phyloP scores from a whole-genome alignment of 2,329 filamentous ascomycete genomes.

The Hypomyces perniciosus region DNA sequence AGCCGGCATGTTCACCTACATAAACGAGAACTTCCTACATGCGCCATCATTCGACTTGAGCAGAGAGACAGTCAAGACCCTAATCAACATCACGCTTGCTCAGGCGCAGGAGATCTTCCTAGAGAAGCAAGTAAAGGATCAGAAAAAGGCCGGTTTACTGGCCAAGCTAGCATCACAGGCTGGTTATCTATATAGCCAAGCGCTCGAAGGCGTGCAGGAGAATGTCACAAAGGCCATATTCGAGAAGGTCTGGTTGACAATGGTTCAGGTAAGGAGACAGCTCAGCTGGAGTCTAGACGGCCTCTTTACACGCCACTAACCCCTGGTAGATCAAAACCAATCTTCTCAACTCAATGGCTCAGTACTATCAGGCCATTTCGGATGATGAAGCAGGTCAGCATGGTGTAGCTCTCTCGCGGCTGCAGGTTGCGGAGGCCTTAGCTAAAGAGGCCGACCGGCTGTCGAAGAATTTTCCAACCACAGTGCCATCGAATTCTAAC shows the following conservation, averaged over 20 bases:
- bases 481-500: constrained; percentile 75
- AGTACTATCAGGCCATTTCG: constrained; percentile 88
- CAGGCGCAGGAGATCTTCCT: constrained; percentile 97
- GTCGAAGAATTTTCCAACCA: constrained; percentile 73
- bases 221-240: constrained; percentile 89
- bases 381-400: constrained; percentile 87
- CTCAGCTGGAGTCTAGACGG: background rate
- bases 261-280: constrained; percentile 58
- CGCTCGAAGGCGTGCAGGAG: constrained; percentile 83
- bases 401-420: constrained; percentile 74
- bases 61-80: constrained; percentile 87
- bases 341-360: constrained; percentile 77
- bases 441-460: constrained; percentile 72
- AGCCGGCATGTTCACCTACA: constrained; percentile 99
- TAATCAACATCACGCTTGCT: constrained; percentile 89
- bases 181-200: constrained; percentile 79
- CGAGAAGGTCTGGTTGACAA: constrained; percentile 84
- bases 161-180: constrained; percentile 93
- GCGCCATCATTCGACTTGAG: constrained; percentile 95
- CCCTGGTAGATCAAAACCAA: constrained; percentile 62
- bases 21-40: constrained; percentile 98
- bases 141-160: constrained; percentile 85
- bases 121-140: constrained; percentile 88
- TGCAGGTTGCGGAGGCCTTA: constrained; percentile 73
- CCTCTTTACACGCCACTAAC: background rate